A percentile compares a stretch with the other conserved stretches of the same genome.
Evolutionary conservation across 305 asterid species (phyloP).

Genomic region (Solanum hybrid): DNA sequence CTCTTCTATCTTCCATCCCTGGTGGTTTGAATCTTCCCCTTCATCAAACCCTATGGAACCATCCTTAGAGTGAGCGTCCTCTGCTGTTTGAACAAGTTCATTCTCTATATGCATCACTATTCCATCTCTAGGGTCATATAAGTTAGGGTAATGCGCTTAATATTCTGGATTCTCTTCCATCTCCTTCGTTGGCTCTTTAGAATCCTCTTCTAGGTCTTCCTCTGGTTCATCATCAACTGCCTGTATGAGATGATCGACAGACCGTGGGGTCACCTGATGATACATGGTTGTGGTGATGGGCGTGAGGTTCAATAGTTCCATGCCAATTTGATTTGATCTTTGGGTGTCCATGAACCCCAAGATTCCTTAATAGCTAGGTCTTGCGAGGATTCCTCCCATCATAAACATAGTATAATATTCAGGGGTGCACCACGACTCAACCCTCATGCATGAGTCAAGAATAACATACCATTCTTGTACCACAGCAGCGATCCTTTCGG

Average conservation of each 20-base stretch:
- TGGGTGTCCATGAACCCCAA: background rate
- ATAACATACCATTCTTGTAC: too few relatives aligned
- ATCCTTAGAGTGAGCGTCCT: background rate
- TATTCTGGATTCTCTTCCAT: background rate
- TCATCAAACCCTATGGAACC: background rate
- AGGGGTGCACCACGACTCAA: background rate
- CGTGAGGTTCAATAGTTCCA: background rate
- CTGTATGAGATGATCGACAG: too few relatives aligned
- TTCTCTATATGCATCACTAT: background rate
- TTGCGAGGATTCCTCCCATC: too few relatives aligned
- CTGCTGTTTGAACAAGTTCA: too few relatives aligned
- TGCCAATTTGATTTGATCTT: too few relatives aligned
- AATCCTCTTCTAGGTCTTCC: background rate
- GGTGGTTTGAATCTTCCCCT: background rate
- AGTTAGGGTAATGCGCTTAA: background rate
- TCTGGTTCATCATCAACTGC: background rate
- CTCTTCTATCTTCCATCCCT: background rate
- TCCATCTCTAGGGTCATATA: background rate
- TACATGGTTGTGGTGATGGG: background rate
- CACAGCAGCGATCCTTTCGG: too few relatives aligned
- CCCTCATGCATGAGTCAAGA: background rate
- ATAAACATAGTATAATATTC: background rate
- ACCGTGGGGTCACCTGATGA: background rate
- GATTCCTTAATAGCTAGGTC: background rate
- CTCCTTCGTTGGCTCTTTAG: background rate